phyloP scores from a whole-genome alignment of 2,329 filamentous ascomycete genomes.

The Xylariaceae sp. region DNA sequence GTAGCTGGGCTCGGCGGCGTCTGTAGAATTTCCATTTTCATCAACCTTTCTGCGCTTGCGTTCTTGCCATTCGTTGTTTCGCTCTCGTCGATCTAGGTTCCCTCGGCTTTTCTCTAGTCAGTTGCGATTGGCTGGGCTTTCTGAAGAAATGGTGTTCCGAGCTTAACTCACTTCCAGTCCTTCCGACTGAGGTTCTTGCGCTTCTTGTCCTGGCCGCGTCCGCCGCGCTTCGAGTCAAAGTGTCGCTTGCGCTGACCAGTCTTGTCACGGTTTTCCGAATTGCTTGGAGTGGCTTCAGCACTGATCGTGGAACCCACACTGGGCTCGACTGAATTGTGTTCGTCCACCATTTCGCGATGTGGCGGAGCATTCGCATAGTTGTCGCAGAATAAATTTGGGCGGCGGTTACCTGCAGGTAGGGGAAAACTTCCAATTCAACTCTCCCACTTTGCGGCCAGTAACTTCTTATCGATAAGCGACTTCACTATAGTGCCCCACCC shows the following conservation, averaged over 20 bases:
- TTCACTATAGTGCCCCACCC: not conserved
- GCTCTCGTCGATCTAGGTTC: conserved; percentile 46
- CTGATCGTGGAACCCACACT: conserved; percentile 4
- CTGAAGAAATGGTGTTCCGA: not conserved
- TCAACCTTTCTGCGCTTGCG: conserved; percentile 51
- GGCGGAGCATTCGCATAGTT: conserved; percentile 18
- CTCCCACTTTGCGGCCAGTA: too few species aligned
- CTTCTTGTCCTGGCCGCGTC: conserved; percentile 16
- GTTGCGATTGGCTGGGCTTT: not conserved
- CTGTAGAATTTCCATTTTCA: conserved; percentile 21
- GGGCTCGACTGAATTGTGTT: conserved; percentile 10
- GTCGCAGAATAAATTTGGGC: not conserved
- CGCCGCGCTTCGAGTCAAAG: conserved; percentile 13
- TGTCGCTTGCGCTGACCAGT: conserved; percentile 13
- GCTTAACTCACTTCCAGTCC: conserved; percentile 14
- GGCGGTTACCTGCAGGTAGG: too few species aligned
- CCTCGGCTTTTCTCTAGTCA: conserved; percentile 29
- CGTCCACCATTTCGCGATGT: conserved; percentile 18
- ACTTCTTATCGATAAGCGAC: not conserved
- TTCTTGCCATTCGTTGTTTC: conserved; percentile 44
- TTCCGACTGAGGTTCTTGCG: conserved; percentile 12
- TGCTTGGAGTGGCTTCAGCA: conserved; percentile 9
- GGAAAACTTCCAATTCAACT: not conserved
- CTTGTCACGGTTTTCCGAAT: conserved; percentile 4
- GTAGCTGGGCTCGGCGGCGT: conserved; percentile 44